Evolutionary conservation across 139 green algal species (phyloP).

Genomic region (Chlamydomonas asymmetrica): DNA sequence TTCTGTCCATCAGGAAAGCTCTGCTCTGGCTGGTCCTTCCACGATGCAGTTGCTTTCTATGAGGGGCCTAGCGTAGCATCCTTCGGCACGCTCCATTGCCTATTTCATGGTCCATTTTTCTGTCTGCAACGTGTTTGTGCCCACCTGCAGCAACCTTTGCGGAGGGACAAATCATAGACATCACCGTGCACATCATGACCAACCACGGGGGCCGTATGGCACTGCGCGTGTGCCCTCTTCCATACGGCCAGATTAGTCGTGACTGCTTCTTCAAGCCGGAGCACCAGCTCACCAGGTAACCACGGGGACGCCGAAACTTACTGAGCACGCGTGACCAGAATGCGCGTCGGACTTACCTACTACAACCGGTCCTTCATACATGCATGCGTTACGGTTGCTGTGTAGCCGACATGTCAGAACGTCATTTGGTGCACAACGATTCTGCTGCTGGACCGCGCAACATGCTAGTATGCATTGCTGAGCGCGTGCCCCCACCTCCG

Average conservation of each 20-base stretch:
- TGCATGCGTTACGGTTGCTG: too few relatives aligned
- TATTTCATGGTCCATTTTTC: neutral
- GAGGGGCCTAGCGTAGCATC: neutral
- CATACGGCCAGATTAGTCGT: neutral
- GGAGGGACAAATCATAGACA: neutral
- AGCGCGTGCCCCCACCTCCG: too few relatives aligned
- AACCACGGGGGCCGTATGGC: conserved; percentile 29
- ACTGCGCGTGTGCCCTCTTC: conserved; percentile 12
- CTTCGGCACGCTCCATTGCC: neutral
- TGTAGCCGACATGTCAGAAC: too few relatives aligned
- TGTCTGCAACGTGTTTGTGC: too few relatives aligned
- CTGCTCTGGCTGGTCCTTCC: neutral
- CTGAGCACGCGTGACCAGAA: too few relatives aligned
- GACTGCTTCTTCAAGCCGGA: conserved; percentile 12
- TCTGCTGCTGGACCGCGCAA: too few relatives aligned
- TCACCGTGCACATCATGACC: neutral
- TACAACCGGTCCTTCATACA: too few relatives aligned
- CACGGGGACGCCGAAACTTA: too few relatives aligned
- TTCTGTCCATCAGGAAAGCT: neutral
- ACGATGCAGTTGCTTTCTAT: neutral
- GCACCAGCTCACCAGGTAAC: conserved; percentile 4
- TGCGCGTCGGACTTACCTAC: too few relatives aligned
- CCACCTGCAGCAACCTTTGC: neutral
- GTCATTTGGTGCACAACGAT: too few relatives aligned
- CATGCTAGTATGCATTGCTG: too few relatives aligned